A percentile compares a stretch with the other conserved stretches of the same genome.
These are phyloP conservation scores for Ambrosia artemisiifolia DNA, from an alignment of 129 eudicot species.

Conservation along the genomic window DNA sequence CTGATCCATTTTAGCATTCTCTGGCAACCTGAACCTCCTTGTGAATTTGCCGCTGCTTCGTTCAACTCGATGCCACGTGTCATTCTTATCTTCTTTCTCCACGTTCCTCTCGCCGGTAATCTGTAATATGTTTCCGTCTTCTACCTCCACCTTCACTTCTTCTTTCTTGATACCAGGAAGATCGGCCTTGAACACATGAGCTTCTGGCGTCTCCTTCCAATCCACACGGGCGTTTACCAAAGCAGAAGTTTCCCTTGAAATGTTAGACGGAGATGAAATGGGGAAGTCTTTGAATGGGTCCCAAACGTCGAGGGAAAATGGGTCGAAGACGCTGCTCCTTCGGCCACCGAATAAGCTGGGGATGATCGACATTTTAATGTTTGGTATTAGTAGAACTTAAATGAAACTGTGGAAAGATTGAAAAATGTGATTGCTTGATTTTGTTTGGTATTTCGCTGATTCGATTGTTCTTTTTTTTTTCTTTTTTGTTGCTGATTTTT, in stretches of 20 bases:
- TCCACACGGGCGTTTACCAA: conserved; percentile 20
- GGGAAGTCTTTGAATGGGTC: conserved; percentile 37
- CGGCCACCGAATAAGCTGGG: conserved; percentile 38
- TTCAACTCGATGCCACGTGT: conserved; percentile 15
- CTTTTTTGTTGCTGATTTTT: too few species aligned
- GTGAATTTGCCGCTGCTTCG: conserved; percentile 34
- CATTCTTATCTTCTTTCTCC: conserved; percentile 53
- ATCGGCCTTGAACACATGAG: conserved; percentile 40
- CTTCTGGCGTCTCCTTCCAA: conserved; percentile 39
- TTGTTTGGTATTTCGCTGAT: background rate
- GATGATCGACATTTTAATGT: conserved; percentile 35
- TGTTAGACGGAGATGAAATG: background rate
- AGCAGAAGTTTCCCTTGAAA: conserved; percentile 12
- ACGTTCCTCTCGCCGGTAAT: conserved; percentile 43
- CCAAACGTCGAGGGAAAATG: conserved; percentile 36
- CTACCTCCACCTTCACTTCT: conserved; percentile 40
- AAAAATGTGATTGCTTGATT: background rate
- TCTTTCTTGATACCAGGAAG: conserved; percentile 41
- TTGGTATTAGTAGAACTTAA: too few species aligned
- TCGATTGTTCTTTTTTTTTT: background rate
- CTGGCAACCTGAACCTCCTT: conserved; percentile 49
- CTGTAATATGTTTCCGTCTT: conserved; percentile 35
- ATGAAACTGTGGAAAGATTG: background rate
- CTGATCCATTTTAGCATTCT: conserved; percentile 40
- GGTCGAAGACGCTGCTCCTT: conserved; percentile 25